phyloP scores from a whole-genome alignment of 495 filamentous ascomycete genomes.

The Penicillium taxi region DNA sequence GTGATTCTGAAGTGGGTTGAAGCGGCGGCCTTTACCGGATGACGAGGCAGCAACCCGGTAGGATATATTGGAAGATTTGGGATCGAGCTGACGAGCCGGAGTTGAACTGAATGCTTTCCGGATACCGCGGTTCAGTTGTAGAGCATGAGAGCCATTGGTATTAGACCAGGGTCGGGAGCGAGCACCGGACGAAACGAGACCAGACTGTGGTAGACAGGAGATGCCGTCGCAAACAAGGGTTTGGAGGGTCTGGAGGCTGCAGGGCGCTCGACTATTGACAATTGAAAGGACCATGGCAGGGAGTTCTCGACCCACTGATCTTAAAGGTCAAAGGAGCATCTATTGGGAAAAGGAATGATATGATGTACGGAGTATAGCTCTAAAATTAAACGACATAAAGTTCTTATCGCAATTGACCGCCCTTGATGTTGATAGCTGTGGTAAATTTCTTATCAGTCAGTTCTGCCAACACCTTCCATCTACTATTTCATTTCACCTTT shows the following conservation, averaged over 20 bases:
- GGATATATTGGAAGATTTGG: conserved; percentile 25
- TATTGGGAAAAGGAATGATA: too few relatives aligned
- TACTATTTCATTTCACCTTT: too few relatives aligned
- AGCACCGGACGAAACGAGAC: conserved; percentile 2
- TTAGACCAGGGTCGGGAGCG: conserved; percentile 6
- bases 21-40: conserved; percentile 69
- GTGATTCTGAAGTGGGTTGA: conserved; percentile 59
- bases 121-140: conserved; percentile 4
- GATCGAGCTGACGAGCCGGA: conserved; percentile 7
- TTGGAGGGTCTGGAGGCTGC: conserved; percentile 35
- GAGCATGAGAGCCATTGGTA: conserved; percentile 1
- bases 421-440: too few relatives aligned
- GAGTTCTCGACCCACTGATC: conserved; percentile 6
- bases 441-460: too few relatives aligned
- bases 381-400: conserved; percentile 13
- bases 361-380: too few relatives aligned
- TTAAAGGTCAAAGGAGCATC: conserved; percentile 2
- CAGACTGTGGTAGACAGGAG: conserved; percentile 4
- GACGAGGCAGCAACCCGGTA: conserved; percentile 50
- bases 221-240: conserved; percentile 20
- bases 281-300: conserved; percentile 26
- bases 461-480: too few relatives aligned
- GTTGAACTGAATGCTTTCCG: conserved; percentile 27
- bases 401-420: conserved; percentile 23
- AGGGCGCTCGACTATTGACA: conserved; percentile 28